Evolutionary conservation across 2,329 filamentous ascomycete genomes (phyloP).

Genomic region (Cercospora sp.): DNA sequence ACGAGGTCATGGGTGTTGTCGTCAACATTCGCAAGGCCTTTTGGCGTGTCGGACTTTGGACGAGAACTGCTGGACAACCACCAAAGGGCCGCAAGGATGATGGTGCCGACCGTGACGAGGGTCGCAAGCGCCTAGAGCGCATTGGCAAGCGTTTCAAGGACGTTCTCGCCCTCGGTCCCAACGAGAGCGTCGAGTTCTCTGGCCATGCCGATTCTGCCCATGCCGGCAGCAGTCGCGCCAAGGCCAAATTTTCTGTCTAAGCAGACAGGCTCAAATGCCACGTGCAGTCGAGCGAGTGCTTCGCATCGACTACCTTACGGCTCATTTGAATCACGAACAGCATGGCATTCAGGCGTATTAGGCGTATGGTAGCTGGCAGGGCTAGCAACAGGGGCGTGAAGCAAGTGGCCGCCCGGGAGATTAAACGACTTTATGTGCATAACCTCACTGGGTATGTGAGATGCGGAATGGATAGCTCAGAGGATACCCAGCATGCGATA

Average conservation of each 20-base stretch:
- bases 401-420: constrained; percentile 39
- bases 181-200: constrained; percentile 87
- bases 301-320: constrained; percentile 10
- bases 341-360: constrained; percentile 27
- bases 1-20: constrained; percentile 98
- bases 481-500: constrained; percentile 25
- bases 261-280: constrained; percentile 12
- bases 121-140: constrained; percentile 76
- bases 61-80: constrained; percentile 79
- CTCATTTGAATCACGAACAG: constrained; percentile 20
- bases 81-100: constrained; percentile 68
- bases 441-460: constrained; percentile 24
- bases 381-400: constrained; percentile 36
- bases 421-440: constrained; percentile 18
- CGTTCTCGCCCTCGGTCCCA: constrained; percentile 74
- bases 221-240: constrained; percentile 89
- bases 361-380: constrained; percentile 29
- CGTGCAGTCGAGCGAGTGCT: constrained; percentile 9
- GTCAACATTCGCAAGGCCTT: constrained; percentile 99
- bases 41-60: constrained; percentile 97
- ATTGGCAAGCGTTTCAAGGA: constrained; percentile 94
- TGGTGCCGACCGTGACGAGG: constrained; percentile 62
- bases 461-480: constrained; percentile 23
- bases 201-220: constrained; percentile 94
- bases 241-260: constrained; percentile 87